phyloP scores from a whole-genome alignment of 352 stramenopile genomes.

The Phytophthora foliorum region DNA sequence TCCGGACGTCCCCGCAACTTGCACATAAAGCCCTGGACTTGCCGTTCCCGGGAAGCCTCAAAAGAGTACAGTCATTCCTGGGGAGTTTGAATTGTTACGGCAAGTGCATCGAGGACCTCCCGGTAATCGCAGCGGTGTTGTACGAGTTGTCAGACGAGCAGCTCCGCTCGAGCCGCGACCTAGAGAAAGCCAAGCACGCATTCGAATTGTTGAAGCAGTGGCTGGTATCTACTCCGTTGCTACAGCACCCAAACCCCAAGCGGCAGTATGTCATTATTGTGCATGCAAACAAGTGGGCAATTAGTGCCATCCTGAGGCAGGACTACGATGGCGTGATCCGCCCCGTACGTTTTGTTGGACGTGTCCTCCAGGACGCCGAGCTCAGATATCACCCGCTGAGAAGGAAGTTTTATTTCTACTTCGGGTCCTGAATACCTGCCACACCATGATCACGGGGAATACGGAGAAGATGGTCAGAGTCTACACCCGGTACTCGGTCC shows the following conservation, averaged over 20 bases:
- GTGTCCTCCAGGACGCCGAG: slow-evolving; percentile 12
- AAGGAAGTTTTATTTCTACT: slow-evolving; percentile 6
- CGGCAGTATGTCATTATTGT: slow-evolving; percentile 34
- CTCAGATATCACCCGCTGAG: slow-evolving; percentile 6
- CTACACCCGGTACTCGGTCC: slow-evolving; percentile 12
- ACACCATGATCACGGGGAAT: slow-evolving; percentile 7
- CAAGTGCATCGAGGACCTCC: slow-evolving; percentile 37
- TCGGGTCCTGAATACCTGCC: slow-evolving; percentile 9
- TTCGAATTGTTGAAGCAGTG: slow-evolving; percentile 44
- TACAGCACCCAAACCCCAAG: slow-evolving; percentile 19
- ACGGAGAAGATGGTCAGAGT: neutral
- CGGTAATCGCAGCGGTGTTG: slow-evolving; percentile 9
- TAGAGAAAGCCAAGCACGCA: slow-evolving; percentile 22
- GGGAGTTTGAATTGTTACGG: slow-evolving; percentile 36
- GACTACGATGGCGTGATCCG: slow-evolving; percentile 34
- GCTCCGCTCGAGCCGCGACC: slow-evolving; percentile 11
- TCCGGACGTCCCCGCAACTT: slow-evolving; percentile 14
- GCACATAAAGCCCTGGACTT: slow-evolving; percentile 5
- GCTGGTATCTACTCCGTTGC: slow-evolving; percentile 20
- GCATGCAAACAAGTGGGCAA: slow-evolving; percentile 31
- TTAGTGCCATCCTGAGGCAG: slow-evolving; percentile 39
- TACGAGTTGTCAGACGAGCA: slow-evolving; percentile 18
- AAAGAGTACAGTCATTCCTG: slow-evolving; percentile 30
- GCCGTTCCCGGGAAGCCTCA: slow-evolving; percentile 9
- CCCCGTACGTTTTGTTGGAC: slow-evolving; percentile 31